Evolutionary conservation across 2,329 filamentous ascomycete species (phyloP).

Genomic region (Fonsecaea erecta): DNA sequence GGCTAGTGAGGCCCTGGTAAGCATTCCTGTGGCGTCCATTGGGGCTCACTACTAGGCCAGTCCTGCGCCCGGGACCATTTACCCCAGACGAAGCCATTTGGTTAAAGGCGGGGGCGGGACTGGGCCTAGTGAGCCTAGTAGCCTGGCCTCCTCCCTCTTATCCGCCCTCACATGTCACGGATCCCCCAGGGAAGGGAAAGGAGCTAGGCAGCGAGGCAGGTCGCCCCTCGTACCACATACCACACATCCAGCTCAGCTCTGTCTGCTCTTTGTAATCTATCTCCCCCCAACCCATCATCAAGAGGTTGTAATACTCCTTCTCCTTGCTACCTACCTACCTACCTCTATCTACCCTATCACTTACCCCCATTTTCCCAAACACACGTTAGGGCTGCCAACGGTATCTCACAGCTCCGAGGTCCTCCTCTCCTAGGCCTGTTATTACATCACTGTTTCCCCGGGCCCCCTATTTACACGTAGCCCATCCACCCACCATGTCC

Average conservation of each 20-base stretch:
- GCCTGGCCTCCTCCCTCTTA: neutral
- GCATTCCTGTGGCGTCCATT: neutral
- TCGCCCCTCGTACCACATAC: neutral
- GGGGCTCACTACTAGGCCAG: no score
- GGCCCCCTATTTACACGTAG: neutral
- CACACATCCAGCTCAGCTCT: no score
- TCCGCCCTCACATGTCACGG: neutral
- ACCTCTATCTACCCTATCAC: constrained; percentile 1
- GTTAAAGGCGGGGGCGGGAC: constrained; percentile 10
- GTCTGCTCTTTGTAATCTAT: neutral
- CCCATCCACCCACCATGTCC: neutral
- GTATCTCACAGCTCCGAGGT: neutral
- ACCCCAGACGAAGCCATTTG: constrained; percentile 13
- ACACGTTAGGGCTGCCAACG: neutral
- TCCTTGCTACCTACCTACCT: neutral
- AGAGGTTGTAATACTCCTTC: neutral
- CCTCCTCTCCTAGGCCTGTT: neutral
- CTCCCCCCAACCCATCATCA: neutral
- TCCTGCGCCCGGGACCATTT: neutral
- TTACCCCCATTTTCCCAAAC: neutral
- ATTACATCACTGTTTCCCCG: neutral
- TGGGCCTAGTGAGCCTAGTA: neutral
- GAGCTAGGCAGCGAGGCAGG: neutral
- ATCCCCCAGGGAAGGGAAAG: neutral
- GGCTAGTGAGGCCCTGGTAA: neutral